Evolutionary conservation across 371 early-diverging fungal genomes (phyloP), one percentile per base, ranked within the genome.

Genomic region (Parasitella parasitica): DNA sequence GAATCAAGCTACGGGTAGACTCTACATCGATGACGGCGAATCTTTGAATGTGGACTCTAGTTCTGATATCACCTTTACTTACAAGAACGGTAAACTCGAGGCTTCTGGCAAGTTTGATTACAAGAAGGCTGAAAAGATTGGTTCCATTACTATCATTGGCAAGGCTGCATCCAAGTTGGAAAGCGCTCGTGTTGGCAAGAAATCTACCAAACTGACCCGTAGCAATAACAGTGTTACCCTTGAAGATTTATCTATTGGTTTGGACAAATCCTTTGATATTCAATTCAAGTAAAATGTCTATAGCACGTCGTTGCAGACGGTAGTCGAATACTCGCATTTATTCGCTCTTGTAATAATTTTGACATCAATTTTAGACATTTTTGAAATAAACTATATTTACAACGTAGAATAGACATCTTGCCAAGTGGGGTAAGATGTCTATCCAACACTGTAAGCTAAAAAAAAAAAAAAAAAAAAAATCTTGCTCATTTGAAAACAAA

Each of bases 21-120:
- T 85, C 26, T 84, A 82, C 66, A 67, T 86, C 13, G 88, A 88
- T 59, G 86, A 88, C 57, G 88, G 87, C 22, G 69, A 73, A 20
- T 82, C 86, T 1, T 56, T 79, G 12, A 36, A 75, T 3, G 74
- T 71, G 32, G 50, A 56, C 1, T 24, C 49, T 26, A 58, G 59
- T 5, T 77, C 77, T 20, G 57, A 62, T 64, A 73, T 77, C 54
- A 41, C 38, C 5, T 76, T 73, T 37, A 46, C 41, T 1, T 62
- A 67, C 59, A 58, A 70, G 49, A 27, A 76, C 16, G 67, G 64
- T 12, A 41, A 66, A n/a, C 64, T 76, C 26, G 34, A 35, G 20
- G 74, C 69, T 15, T 51, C 59, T 9, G 77, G 77, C 20, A 38
- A 57, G 16, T 76, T 76, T 64, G 71, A 46, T 12, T 76, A 76